Base-by-base conservation (phyloP, 2,329 filamentous ascomycete genomes). In the Blumeria graminis region DNA sequence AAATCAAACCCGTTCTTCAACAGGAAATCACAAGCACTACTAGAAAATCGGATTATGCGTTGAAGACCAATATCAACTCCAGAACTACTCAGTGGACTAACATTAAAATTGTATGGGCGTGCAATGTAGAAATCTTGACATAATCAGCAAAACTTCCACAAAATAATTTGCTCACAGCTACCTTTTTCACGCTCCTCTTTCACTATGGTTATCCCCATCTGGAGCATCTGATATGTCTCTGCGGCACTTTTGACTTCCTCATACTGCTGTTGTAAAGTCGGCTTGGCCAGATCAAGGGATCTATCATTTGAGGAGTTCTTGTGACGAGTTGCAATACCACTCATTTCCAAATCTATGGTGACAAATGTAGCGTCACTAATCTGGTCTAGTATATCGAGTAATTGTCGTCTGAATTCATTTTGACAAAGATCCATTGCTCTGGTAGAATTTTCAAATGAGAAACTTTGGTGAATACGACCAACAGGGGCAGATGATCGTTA, bases 191-290 rank as follows among this genome's bases (percentile, higher is more conserved):
- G 60, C 64, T 80, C 73, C 64, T 82, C 76, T 55, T 71, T 70
- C n/a, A 77, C 77, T 62, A 79, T 76, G 0, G 81, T 84, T 57
- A 84, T 67, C n/a, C 81, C 81, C 56, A 83, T 68, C 63, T 84
- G 81, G 1, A 84, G 68, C 55, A 84, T 75, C 58, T 80, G 75
- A 62, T 79, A 84, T 41, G 72, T 74, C 59, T 81, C 74, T 3
- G 80, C 80, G 2, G 77, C 78, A 33, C 68, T 68, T 63, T 77
- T 81, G 57, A 72, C 71, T 59, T 84, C 79, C 10, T 70, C 67
- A 63, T 84, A 84, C 56, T 76, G 73, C 46, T 80, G 69, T 61
- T 83, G 75, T 1, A 84, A 67, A 3, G 72, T 73, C 35, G 72
- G 72, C 57, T 71, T 72, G 38, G 70, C 69, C 39, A 64, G 62